Base-by-base conservation (phyloP, 257 asterid species). In the Plantago ovata region DNA sequence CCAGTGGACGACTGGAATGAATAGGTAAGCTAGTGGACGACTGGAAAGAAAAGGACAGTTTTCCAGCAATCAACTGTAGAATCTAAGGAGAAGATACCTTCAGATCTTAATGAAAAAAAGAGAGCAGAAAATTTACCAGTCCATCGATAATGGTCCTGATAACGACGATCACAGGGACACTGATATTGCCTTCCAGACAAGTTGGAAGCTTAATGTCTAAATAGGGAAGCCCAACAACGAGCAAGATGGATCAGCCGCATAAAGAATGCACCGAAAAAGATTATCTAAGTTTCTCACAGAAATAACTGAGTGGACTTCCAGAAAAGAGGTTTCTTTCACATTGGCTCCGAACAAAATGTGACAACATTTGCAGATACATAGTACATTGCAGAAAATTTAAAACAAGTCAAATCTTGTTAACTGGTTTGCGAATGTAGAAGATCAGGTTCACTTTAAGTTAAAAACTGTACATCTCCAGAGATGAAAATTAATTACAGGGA, bases 401-500 rank as follows among this genome's bases (percentile, higher is more conserved):
- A 75, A 69, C 65, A 71, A 72, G 81, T 66, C 83, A 79, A n/a
- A 76, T 75, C 83, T 68, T 68, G 68, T 78, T 77, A 68, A 75
- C 80, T 68, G 83, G 70, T 80, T 66, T 65, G 63, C 62, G 57
- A 68, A 72, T 64, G 76, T 87, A 85, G 92, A 70, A 74, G 71
- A 79, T 64, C 73, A 74, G 72, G 64, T 69, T 70, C 75, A 66
- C 81, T 62, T 76, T 70, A 50, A 13, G 32, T 9, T 20, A 22
- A 50, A 72, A 70, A 64, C 76, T 81, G 82, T 77, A 81, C 87
- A 84, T 80, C 75, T 74, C 87, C 93, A 81, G 72, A 69, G 69
- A 69, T 49, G 81, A 85, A 77, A 81, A 79, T 72, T 79, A 75
- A 80, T 83, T 95, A 84, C 95, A 85, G 59, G 84, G 76, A 76